Base-by-base conservation (phyloP, 2,329 filamentous ascomycete genomes). In the Pseudofabraea citricarpa region DNA sequence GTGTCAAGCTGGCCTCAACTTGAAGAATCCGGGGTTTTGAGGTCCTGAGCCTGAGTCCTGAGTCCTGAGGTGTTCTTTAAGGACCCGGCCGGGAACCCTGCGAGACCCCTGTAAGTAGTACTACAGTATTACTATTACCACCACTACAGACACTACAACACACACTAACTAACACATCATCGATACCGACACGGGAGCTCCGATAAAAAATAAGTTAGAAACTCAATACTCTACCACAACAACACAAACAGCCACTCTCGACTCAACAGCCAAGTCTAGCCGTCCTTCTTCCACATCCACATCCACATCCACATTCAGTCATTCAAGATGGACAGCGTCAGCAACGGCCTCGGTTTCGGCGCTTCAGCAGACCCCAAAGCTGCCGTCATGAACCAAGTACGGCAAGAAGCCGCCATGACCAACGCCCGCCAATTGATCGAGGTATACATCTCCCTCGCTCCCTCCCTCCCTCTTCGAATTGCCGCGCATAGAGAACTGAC, bases 371-470 rank as follows among this genome's bases (percentile, higher is more conserved):
- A 62, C 47, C 53, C 53, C n/a, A 62, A 60, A 46, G 36, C 52
- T 13, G 50, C 49, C 52, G 62, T 53, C 45, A 82, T 81, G 79
- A 74, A 80, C 49, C 61, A 72, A 69, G 52, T 61, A 66, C 43
- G 67, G 76, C 62, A 83, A 80, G 70, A 68, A 75, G 66, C 73
- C 70, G 62, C 75, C 64, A 70, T 86, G 54, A 73, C 70, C 57
- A 90, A 90, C 57, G 84, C 83, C 36, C 76, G 79, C 51, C 71
- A 74, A 53, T 71, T 90, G 56, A 86, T 90, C 57, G 76, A 84
- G 66, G 85, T 86, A 70, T 43, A 70, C 58, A 37, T 23, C 31
- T 21, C 22, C 27, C 23, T 19, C 40, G 19, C 19, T 6, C 24
- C n/a, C 70, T 15, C 73, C 58, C 58, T 75, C 72, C 29, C 69